A percentile compares a stretch with the other conserved stretches of the same genome.
Conservation (phyloP, 176 grass and related monocot species). For the Carex pumila region DNA sequence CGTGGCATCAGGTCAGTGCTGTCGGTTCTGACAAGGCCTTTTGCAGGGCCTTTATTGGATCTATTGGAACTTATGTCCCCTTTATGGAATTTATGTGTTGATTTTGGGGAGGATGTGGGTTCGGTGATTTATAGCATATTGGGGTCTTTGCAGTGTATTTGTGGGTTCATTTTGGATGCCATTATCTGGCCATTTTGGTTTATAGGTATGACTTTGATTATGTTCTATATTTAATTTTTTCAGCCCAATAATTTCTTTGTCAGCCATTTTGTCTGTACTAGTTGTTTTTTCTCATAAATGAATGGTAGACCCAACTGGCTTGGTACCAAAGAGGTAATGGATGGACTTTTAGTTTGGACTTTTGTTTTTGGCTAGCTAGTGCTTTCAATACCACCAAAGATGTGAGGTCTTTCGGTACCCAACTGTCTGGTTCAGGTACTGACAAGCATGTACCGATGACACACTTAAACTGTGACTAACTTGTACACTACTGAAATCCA, state of each 20-base stretch:
- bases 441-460: background rate
- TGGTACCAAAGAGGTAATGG: background rate
- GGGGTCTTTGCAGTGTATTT: conserved; percentile 6
- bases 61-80: conserved; percentile 18
- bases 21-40: conserved; percentile 20
- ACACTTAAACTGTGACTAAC: background rate
- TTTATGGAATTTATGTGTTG: conserved; percentile 25
- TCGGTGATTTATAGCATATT: conserved; percentile 41
- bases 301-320: background rate
- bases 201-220: conserved; percentile 5
- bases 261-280: conserved; percentile 25
- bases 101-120: conserved; percentile 37
- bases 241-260: conserved; percentile 15
- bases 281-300: background rate
- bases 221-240: background rate
- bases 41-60: conserved; percentile 21
- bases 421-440: background rate
- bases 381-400: background rate
- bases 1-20: conserved; percentile 14
- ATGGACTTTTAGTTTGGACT: background rate
- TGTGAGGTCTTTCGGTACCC: background rate
- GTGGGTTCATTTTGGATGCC: background rate
- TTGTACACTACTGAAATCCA: background rate
- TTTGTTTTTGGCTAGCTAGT: background rate
- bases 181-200: conserved; percentile 6